Conservation (phyloP, 768 basidiomycete genomes). For the Lactarius hatsudake region DNA sequence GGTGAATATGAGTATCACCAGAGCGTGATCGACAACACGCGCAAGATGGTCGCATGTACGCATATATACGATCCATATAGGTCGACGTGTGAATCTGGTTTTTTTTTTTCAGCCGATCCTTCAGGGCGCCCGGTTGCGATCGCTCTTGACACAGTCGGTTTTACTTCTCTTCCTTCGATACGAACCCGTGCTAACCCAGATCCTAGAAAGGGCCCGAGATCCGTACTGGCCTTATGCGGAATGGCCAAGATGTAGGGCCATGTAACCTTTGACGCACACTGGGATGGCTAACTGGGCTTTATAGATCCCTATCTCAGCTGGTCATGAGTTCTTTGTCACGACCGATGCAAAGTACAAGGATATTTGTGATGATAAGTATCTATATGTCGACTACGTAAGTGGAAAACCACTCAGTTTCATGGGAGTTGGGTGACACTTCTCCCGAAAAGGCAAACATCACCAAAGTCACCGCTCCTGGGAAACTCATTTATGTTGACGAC, state of each 20-base stretch:
- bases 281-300: background rate
- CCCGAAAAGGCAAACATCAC: conserved; percentile 72
- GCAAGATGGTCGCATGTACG: conserved; percentile 78
- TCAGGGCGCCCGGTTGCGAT: conserved; percentile 92
- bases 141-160: conserved; percentile 89
- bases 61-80: conserved; percentile 11
- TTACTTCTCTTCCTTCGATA: background rate
- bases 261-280: conserved; percentile 13
- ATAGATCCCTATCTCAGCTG: conserved; percentile 80
- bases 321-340: conserved; percentile 90
- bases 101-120: conserved; percentile 52
- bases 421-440: background rate
- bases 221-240: conserved; percentile 90
- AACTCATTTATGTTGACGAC: conserved; percentile 96
- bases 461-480: conserved; percentile 96
- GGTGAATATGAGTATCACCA: conserved; percentile 98
- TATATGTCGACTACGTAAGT: conserved; percentile 94
- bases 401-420: conserved; percentile 4
- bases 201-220: conserved; percentile 98
- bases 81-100: conserved; percentile 1
- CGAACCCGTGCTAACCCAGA: conserved; percentile 2
- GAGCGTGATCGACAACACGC: conserved; percentile 96
- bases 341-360: conserved; percentile 81
- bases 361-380: conserved; percentile 73
- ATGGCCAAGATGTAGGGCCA: conserved; percentile 73